These are phyloP conservation scores for Verticillium longisporum DNA, from an alignment of 2,329 filamentous ascomycete genomes.

Conservation along the genomic window DNA sequence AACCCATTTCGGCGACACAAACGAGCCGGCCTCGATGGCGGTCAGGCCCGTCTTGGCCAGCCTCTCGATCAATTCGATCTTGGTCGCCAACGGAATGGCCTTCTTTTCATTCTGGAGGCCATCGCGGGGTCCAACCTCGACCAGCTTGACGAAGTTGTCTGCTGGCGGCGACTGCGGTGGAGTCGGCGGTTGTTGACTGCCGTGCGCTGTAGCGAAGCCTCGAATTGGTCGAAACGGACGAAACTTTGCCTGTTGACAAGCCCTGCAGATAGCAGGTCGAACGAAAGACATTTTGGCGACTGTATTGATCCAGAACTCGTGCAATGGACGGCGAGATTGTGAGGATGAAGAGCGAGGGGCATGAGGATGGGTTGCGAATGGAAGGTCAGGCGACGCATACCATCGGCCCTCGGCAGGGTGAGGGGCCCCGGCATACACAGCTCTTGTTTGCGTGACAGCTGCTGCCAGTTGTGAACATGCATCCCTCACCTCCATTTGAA, in stretches of 20 bases:
- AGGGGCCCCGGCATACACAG: background rate
- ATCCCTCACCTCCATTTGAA: too few species aligned
- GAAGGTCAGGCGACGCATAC: background rate
- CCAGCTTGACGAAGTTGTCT: slow-evolving; percentile 52
- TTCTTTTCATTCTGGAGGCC: slow-evolving; percentile 82
- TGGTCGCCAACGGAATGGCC: slow-evolving; percentile 62
- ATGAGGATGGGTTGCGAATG: background rate
- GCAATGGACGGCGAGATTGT: background rate
- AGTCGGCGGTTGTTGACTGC: slow-evolving; percentile 5
- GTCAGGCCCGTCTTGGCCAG: slow-evolving; percentile 62
- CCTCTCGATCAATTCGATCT: slow-evolving; percentile 67
- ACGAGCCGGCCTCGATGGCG: slow-evolving; percentile 75
- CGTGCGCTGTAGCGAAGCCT: slow-evolving; percentile 32
- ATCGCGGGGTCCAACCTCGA: slow-evolving; percentile 80
- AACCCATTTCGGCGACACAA: slow-evolving; percentile 79
- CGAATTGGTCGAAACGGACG: slow-evolving; percentile 21
- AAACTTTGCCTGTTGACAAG: slow-evolving; percentile 23
- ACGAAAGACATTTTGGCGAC: slow-evolving; percentile 23
- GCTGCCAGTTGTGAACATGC: too few species aligned
- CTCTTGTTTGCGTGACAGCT: too few species aligned
- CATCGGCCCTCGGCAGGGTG: background rate
- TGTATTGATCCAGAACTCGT: background rate
- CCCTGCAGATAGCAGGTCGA: slow-evolving; percentile 30
- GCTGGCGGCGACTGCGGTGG: slow-evolving; percentile 13
- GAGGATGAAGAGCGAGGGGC: background rate